Base-by-base conservation (phyloP, 176 grass and related monocot genomes). In the Lolium perenne region DNA sequence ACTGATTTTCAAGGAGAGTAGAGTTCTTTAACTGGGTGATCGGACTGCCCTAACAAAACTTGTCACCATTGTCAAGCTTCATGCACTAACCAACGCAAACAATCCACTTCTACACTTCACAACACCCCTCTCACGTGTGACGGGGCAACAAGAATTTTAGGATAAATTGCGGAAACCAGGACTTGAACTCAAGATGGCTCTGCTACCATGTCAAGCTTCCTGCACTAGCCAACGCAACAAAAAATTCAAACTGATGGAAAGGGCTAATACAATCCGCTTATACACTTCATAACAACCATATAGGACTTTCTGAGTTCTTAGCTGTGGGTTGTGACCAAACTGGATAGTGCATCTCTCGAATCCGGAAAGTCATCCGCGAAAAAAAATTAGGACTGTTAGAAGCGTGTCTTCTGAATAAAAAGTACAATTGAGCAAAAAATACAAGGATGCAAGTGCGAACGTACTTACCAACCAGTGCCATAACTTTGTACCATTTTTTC, bases 231-330 rank as follows among this genome's bases (percentile, higher is more conserved):
- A 35, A 35, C 32, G 2, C 32, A 35, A 3, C 32, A 1, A 35
- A 35, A 35, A 35, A 35, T 35, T 2, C 32, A 2, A 35, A 35
- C 32, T 35, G 32, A 35, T 35, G 32, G 32, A 35, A 35, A 35
- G 32, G 32, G 32, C 32, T 35, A 35, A 35, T 35, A 35, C 32
- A 35, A 35, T 35, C 32, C 32, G 2, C 32, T 35, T 35, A 35
- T 35, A 35, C 32, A 35, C 32, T 35, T 35, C 32, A 35, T 35
- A 35, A 35, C 32, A 35, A 35, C 32, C 14, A 32, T 54, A 81
- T 87, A 81, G 45, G 82, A 77, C 60, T 41, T 77, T 53, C 47
- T 69, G 62, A 68, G 40, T 67, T 65, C 8, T 57, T 21, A 56
- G 12, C 20, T 76, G 7, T 51, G 15, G 11, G 2, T 18, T 61